A percentile compares a stretch with the other conserved stretches of the same genome.
phyloP scores from a whole-genome alignment of 2,329 filamentous ascomycete species.

The Lojkania enalia region DNA sequence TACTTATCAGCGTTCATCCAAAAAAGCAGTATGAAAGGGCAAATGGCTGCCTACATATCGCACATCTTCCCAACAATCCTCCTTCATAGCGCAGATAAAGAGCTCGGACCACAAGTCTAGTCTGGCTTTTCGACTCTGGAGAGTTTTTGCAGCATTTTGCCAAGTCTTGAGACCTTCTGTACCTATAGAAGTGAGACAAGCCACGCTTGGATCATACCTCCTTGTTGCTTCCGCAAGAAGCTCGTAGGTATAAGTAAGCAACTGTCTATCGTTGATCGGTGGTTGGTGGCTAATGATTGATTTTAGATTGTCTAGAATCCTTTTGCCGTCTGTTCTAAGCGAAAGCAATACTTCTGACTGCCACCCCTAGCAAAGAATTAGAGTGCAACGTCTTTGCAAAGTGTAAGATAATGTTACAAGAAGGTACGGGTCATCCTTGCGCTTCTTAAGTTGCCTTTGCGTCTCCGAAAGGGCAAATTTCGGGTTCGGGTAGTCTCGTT shows the following conservation, averaged over 20 bases:
- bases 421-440: conserved; percentile 41
- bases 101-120: conserved; percentile 32
- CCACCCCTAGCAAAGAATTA: conserved; percentile 30
- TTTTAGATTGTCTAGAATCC: conserved; percentile 16
- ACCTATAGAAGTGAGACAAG: conserved; percentile 21
- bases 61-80: conserved; percentile 42
- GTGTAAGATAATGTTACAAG: conserved; percentile 20
- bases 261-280: conserved; percentile 26
- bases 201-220: conserved; percentile 3
- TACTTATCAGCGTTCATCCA: conserved; percentile 10
- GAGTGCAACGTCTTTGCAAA: conserved; percentile 8
- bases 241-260: conserved; percentile 36
- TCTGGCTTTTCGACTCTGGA: conserved; percentile 25
- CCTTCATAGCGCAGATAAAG: conserved; percentile 31
- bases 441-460: conserved; percentile 40
- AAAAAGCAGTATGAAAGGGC: not conserved
- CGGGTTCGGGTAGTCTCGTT: conserved; percentile 37
- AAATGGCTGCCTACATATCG: conserved; percentile 28
- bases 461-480: conserved; percentile 40
- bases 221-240: conserved; percentile 24
- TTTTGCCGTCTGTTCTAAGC: conserved; percentile 14
- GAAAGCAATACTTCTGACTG: conserved; percentile 31
- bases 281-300: conserved; percentile 26
- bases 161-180: conserved; percentile 28
- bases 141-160: conserved; percentile 33